phyloP scores from a whole-genome alignment of 2,329 filamentous ascomycete species.

The Monascus ruber region DNA sequence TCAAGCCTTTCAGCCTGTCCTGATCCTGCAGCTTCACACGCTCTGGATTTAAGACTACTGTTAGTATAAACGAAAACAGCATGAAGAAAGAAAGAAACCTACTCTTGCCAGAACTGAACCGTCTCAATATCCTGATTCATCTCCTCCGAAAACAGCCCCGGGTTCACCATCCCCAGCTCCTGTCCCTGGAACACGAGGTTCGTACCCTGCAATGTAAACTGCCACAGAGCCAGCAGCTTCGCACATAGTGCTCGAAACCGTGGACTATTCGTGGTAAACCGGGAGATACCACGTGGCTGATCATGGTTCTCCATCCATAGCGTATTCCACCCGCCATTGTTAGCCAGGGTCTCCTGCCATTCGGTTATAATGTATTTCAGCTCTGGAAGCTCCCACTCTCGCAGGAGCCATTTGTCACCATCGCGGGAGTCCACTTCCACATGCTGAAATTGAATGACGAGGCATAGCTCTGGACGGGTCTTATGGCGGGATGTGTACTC shows the following conservation, averaged over 20 bases:
- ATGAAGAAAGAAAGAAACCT: not conserved
- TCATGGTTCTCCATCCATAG: conserved; percentile 53
- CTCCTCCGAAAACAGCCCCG: conserved; percentile 29
- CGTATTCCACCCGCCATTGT: conserved; percentile 47
- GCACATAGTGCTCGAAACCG: conserved; percentile 6
- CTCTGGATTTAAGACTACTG: conserved; percentile 2
- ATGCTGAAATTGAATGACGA: conserved; percentile 33
- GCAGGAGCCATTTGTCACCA: conserved; percentile 16
- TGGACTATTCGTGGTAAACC: conserved; percentile 30
- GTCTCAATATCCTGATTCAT: conserved; percentile 43
- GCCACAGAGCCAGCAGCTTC: conserved; percentile 28
- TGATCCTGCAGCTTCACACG: conserved; percentile 7
- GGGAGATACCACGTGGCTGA: conserved; percentile 30
- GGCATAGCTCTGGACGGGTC: conserved; percentile 23
- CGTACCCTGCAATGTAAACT: conserved; percentile 44
- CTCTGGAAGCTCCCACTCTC: conserved; percentile 32
- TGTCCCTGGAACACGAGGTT: conserved; percentile 42
- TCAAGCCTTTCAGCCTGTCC: conserved; percentile 13
- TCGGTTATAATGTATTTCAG: conserved; percentile 31
- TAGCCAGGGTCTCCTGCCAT: conserved; percentile 41
- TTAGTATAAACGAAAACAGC: not conserved
- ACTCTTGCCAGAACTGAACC: conserved; percentile 39
- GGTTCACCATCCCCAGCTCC: conserved; percentile 42
- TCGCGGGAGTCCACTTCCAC: conserved; percentile 17
- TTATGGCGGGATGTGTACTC: conserved; percentile 21